Evolutionary conservation across 2,329 filamentous ascomycete species (phyloP), one percentile per base, ranked within the genome.

Genomic region (Hypoxylon sp.): DNA sequence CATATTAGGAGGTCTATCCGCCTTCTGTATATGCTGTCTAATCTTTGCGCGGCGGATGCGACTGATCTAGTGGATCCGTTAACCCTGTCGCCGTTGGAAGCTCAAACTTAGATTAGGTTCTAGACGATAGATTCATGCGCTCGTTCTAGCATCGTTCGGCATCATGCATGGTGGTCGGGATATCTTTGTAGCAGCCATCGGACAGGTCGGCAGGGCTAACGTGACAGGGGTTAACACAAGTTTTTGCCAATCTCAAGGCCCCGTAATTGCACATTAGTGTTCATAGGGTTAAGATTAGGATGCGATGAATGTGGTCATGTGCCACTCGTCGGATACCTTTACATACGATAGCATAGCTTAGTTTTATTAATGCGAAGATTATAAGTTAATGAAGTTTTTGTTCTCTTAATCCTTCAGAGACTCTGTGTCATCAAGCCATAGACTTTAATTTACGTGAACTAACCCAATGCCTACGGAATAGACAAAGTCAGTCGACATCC

Each of bases 1-100:
- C n/a, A 89, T 89, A 62, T 72, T 89, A 0, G 85, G 85, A 0
- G 83, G 83, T 39, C 84, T 94, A 31, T 79, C 83, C 3, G 79
- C 84, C 2, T 89, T 90, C 72, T 87, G 84, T 52, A 68, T 82
- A 11, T 52, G 85, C 2, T 83, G 84, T 51, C 72, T 88, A 17
- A 60, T 79, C 3, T 74, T 83, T 73, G 87, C 87, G 13, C 80
- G 85, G 55, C 77, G 76, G 62, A 70, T 78, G 53, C 78, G 76
- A 50, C 86, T 84, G 63, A 86, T 88, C 50, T 88, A 72, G 67
- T 39, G 21, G 27, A 15, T 44, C 37, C 15, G 32, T 29, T 35
- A 13, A 29, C 7, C 19, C 37, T 7, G 32, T 29, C 52, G 21
- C n/a, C 35, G 13, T 42, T 29, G 19, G 37, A 27, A 32, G 37